Base-by-base conservation (phyloP, 2,329 filamentous ascomycete genomes). In the Alternaria gansuensis region DNA sequence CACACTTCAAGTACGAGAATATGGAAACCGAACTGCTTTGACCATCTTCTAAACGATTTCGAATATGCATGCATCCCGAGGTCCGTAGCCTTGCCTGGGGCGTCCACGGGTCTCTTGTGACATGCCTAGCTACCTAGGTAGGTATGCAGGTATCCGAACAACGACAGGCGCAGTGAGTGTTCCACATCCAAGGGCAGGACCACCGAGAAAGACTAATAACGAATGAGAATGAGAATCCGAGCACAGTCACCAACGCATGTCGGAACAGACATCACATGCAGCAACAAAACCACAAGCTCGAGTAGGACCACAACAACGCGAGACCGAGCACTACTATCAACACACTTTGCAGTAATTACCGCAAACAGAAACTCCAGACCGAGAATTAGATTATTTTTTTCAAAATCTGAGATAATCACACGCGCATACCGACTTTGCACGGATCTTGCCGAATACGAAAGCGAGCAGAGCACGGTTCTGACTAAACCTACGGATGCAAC, bases 171-270 rank as follows among this genome's bases (percentile, higher is more conserved):
- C 17, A 23, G 17, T 2, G 4, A 23, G 9, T 11, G 13, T 23
- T 39, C 17, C 37, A 23, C 11, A 11, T 13, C 6, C 3, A 23
- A 40, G 37, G 10, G 4, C 8, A 11, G 36, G 0, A 48, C 10
- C 7, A 33, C 37, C 21, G 2, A 24, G 2, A 13, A n/a, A 34
- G 3, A 13, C 7, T 31, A 36, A 21, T 14, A 26, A 40, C n/a
- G 14, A 37, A 37, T 21, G 23, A 46, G 39, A 37, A 56, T 28
- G 13, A 37, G 53, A 56, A 45, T 41, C 24, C 52, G 44, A 49
- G 36, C 24, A 10, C 44, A 49, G 52, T 54, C 17, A 21, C 45
- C 26, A 23, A 40, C 21, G 37, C 37, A 40, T 9, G 11, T 40
- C 21, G 10, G 11, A 40, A 24, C 21, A 40, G 21, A 11, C 24